Conservation (phyloP, 495 filamentous ascomycete genomes). For the Penicillium bovifimosum region DNA sequence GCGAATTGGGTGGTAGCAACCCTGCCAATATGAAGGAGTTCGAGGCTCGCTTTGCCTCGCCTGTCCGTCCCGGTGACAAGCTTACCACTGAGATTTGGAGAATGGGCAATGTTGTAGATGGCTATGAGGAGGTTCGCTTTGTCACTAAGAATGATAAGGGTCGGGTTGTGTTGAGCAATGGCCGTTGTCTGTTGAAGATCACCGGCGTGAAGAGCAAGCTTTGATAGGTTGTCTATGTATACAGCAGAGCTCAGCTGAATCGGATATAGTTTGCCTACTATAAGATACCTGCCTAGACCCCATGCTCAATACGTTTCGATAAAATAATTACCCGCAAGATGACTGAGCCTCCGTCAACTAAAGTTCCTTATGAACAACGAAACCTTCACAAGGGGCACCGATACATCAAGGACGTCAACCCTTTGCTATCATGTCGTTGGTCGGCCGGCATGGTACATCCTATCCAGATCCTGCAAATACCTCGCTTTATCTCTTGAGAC, state of each 20-base stretch:
- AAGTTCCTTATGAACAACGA: conserved; percentile 1
- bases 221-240: conserved; percentile 28
- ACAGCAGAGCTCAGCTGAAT: neutral
- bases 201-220: conserved; percentile 57
- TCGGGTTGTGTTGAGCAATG: conserved; percentile 79
- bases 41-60: conserved; percentile 80
- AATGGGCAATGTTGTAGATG: conserved; percentile 52
- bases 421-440: conserved; percentile 16
- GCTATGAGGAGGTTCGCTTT: conserved; percentile 78
- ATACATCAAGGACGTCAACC: conserved; percentile 18
- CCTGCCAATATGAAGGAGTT: conserved; percentile 76
- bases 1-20: conserved; percentile 67
- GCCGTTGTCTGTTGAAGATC: conserved; percentile 70
- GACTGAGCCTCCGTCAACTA: conserved; percentile 5
- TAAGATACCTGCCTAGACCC: no score
- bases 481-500: neutral
- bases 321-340: conserved; percentile 7
- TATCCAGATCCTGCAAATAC: neutral
- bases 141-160: conserved; percentile 61
- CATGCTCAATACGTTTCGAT: no score
- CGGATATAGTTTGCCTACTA: neutral
- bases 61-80: conserved; percentile 66
- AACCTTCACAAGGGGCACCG: conserved; percentile 14
- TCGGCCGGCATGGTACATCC: no score
- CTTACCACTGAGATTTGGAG: conserved; percentile 47